These are phyloP conservation scores for Annulohypoxylon nitens DNA, from an alignment of 495 filamentous ascomycete species.

Conservation along the genomic window DNA sequence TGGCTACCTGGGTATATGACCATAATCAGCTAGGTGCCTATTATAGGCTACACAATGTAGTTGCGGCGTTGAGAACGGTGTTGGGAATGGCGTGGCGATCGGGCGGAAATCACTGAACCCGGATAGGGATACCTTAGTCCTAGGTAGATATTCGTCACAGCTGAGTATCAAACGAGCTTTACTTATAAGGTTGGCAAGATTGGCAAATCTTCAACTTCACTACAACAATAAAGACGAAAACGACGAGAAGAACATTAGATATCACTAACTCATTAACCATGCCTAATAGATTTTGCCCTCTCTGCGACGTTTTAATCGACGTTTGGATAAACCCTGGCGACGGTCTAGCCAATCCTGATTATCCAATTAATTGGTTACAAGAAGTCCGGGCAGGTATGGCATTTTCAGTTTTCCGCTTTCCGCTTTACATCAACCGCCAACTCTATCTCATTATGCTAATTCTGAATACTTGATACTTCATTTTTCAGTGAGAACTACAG, in stretches of 20 bases:
- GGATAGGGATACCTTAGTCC: background rate
- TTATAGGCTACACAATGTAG: too few relatives aligned
- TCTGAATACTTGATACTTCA: background rate
- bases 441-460: background rate
- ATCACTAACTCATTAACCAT: background rate
- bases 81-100: background rate
- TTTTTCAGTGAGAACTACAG: slow-evolving; percentile 3
- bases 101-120: background rate
- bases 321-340: slow-evolving; percentile 7
- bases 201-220: background rate
- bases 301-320: slow-evolving; percentile 24
- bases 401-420: background rate
- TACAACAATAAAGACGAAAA: background rate
- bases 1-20: background rate
- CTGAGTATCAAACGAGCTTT: too few relatives aligned
- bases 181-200: too few relatives aligned
- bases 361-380: slow-evolving; percentile 23
- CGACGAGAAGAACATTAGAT: background rate
- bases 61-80: background rate
- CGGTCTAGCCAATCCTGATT: slow-evolving; percentile 14
- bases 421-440: background rate
- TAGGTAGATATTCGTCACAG: too few relatives aligned
- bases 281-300: slow-evolving; percentile 15
- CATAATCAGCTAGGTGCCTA: background rate
- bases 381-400: slow-evolving; percentile 33